Base-by-base conservation (phyloP, 2,329 filamentous ascomycete genomes). In the Polytolypa hystricis region DNA sequence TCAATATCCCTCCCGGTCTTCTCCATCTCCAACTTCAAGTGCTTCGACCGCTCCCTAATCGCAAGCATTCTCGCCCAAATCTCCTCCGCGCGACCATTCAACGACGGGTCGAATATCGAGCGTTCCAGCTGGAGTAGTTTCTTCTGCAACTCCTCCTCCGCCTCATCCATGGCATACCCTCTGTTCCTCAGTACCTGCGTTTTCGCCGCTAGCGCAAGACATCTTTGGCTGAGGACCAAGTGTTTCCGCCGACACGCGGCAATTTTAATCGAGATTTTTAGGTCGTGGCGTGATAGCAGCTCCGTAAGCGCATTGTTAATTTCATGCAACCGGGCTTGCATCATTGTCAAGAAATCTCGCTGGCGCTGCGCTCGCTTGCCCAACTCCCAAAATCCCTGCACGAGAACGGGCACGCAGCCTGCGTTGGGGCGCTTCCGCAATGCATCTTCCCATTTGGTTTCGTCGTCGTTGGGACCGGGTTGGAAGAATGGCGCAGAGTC, bases 11-110 rank as follows among this genome's bases (percentile, higher is more conserved):
- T 48, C 1, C 71, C 73, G 33, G 72, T 55, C 51, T 66, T 67
- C 51, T 77, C 73, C 39, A 74, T 69, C 55, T 79, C 75, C 42
- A 65, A 60, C 47, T 78, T 72, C 38, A 80, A 52, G 48, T 70
- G 66, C 47, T 69, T 68, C 31, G 71, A 70, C 37, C 74, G 61
- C 49, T 78, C 74, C 38, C 74, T 61, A 36, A 79, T 67, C 5
- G 70, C 69, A 32, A 77, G 65, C 74, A 80, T 77, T 26, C 76
- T 62, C 19, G 76, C 76, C 76, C 76, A 80, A 38, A 79, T 74
- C 55, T 79, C 75, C 52, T 80, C 76, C 40, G 71, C 71, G 15
- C 74, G 61, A 4, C 73, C 76, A 30, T 66, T 67, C 31, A 79
- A 62, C 4, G 69, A 67, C 0, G 76, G 74, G 47, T 80, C 75